Percentiles rank a stretch among this genome's conserved stretches.
Conservation (phyloP, 2,329 filamentous ascomycete genomes). For the Amylocarpus encephaloides region DNA sequence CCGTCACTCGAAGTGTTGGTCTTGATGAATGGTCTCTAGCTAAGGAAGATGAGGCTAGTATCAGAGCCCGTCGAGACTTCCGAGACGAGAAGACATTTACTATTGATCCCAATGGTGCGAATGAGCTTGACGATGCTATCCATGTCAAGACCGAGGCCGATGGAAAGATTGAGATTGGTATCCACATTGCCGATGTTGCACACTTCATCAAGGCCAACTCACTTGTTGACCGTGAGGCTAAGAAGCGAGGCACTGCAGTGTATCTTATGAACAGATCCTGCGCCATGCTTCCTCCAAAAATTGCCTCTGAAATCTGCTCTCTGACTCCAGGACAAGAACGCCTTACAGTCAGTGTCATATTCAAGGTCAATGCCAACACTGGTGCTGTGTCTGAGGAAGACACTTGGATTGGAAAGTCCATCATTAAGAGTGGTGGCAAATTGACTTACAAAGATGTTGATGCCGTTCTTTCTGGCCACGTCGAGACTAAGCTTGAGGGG, state of each 20-base stretch:
- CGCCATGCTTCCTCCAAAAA: slow-evolving; percentile 80
- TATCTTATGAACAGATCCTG: slow-evolving; percentile 80
- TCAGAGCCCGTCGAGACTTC: slow-evolving; percentile 81
- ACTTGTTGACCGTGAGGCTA: slow-evolving; percentile 91
- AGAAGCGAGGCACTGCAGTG: slow-evolving; percentile 94
- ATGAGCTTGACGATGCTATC: slow-evolving; percentile 85
- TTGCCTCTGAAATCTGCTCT: slow-evolving; percentile 83
- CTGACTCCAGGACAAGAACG: slow-evolving; percentile 82
- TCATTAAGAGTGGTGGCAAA: slow-evolving; percentile 87
- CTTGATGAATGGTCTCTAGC: slow-evolving; percentile 86
- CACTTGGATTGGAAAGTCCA: slow-evolving; percentile 87
- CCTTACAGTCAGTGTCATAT: slow-evolving; percentile 86
- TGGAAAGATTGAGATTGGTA: slow-evolving; percentile 85
- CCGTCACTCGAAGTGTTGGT: slow-evolving; percentile 86
- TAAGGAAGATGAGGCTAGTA: slow-evolving; percentile 69
- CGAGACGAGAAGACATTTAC: slow-evolving; percentile 84
- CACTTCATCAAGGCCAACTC: slow-evolving; percentile 97
- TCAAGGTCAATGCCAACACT: slow-evolving; percentile 77
- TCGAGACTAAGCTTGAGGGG: slow-evolving; percentile 56
- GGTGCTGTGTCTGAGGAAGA: slow-evolving; percentile 77
- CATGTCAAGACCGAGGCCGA: slow-evolving; percentile 81
- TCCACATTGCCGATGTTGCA: slow-evolving; percentile 90
- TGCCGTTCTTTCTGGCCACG: slow-evolving; percentile 61
- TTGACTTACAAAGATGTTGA: slow-evolving; percentile 83
- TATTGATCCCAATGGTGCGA: slow-evolving; percentile 80